phyloP scores from a whole-genome alignment of 2,329 filamentous ascomycete species.

The Endothia cerciana region DNA sequence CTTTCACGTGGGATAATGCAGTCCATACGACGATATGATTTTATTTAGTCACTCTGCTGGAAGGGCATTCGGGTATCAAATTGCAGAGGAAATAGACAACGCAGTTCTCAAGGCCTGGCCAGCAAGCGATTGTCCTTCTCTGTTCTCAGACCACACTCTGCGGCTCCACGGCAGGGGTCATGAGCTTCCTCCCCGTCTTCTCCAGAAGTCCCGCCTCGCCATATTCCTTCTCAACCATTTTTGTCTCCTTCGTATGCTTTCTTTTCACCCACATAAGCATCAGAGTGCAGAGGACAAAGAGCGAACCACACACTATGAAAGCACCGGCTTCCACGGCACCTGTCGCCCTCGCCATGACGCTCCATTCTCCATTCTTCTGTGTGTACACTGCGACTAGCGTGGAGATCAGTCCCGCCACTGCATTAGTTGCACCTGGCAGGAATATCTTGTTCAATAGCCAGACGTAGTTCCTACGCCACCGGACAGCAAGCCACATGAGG shows the following conservation, averaged over 20 bases:
- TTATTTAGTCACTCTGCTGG: background rate
- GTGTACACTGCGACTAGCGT: slow-evolving; percentile 56
- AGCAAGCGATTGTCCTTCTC: background rate
- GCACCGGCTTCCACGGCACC: slow-evolving; percentile 27
- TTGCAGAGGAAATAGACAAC: background rate
- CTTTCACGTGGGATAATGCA: too few relatives aligned
- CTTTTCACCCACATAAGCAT: slow-evolving; percentile 22
- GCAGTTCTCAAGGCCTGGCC: background rate
- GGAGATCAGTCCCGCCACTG: slow-evolving; percentile 53
- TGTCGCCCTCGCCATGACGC: slow-evolving; percentile 28
- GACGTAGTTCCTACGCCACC: slow-evolving; percentile 53
- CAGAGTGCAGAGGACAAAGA: slow-evolving; percentile 16
- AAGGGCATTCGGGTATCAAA: background rate
- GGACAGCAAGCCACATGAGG: slow-evolving; percentile 47
- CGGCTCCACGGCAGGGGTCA: slow-evolving; percentile 19
- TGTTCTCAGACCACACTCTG: slow-evolving; percentile 15
- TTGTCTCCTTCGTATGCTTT: slow-evolving; percentile 20
- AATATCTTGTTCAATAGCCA: slow-evolving; percentile 58
- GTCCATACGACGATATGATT: background rate
- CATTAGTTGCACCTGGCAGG: slow-evolving; percentile 49
- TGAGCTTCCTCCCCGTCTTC: slow-evolving; percentile 14
- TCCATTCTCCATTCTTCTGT: slow-evolving; percentile 49
- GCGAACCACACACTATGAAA: slow-evolving; percentile 29
- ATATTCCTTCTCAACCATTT: slow-evolving; percentile 15
- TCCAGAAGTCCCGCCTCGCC: slow-evolving; percentile 12